These are phyloP conservation scores for Stenocarpella maydis DNA, from an alignment of 2,329 filamentous ascomycete genomes.

Conservation along the genomic window DNA sequence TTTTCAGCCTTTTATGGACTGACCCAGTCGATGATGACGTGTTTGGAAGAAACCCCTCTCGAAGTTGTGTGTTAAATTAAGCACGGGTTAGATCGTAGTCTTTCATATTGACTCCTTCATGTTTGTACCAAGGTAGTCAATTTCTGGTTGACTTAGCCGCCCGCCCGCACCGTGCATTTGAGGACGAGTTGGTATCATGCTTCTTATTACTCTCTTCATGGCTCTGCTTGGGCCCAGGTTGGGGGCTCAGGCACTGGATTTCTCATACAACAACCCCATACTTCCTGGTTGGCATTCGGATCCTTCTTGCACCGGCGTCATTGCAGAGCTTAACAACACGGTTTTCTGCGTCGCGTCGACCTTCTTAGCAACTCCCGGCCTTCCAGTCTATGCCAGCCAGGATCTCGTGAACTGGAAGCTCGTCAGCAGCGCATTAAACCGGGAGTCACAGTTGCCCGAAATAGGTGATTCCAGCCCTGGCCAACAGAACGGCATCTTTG, in stretches of 20 bases:
- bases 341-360: constrained; percentile 55
- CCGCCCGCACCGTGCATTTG: background rate
- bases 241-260: background rate
- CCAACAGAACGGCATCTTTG: constrained; percentile 53
- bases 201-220: background rate
- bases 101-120: background rate
- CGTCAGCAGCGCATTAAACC: constrained; percentile 34
- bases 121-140: no score
- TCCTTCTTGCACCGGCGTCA: constrained; percentile 52
- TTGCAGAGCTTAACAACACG: constrained; percentile 46
- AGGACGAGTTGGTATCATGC: background rate
- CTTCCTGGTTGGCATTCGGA: constrained; percentile 56
- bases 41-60: constrained; percentile 4
- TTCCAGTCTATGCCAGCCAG: constrained; percentile 53
- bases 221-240: background rate
- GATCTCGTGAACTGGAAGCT: constrained; percentile 52
- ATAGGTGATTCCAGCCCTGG: background rate
- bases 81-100: background rate
- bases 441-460: constrained; percentile 27
- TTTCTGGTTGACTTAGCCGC: no score
- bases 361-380: constrained; percentile 54
- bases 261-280: constrained; percentile 49
- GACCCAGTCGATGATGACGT: background rate
- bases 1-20: background rate
- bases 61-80: background rate